Percentiles rank a stretch among this genome's conserved stretches.
phyloP scores from a whole-genome alignment of 345 rosid species.

The Hibiscus syriacus region DNA sequence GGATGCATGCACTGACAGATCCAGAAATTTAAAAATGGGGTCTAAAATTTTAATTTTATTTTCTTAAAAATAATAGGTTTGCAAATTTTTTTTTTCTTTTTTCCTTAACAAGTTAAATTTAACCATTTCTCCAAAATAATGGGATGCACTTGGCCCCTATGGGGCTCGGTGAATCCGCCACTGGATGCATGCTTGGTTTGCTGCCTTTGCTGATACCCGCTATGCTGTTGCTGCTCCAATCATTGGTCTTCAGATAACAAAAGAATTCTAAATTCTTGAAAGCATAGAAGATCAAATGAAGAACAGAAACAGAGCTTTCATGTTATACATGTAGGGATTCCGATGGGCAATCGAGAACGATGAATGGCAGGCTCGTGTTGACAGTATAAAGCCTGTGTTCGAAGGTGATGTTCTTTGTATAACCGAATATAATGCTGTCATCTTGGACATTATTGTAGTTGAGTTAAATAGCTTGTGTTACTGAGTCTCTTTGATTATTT shows the following conservation, averaged over 20 bases:
- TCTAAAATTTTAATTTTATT: no score
- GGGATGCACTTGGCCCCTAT: no score
- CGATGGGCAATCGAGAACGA: slow-evolving; percentile 82
- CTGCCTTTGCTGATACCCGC: slow-evolving; percentile 70
- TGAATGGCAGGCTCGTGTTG: slow-evolving; percentile 76
- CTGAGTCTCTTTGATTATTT: not conserved
- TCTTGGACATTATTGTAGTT: not conserved
- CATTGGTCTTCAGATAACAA: slow-evolving; percentile 73
- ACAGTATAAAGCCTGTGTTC: slow-evolving; percentile 67
- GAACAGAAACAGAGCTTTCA: not conserved
- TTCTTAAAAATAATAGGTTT: no score
- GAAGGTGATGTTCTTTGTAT: slow-evolving; percentile 44
- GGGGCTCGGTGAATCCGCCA: no score
- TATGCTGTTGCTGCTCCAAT: slow-evolving; percentile 66
- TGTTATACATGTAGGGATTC: slow-evolving; percentile 50
- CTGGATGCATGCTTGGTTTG: slow-evolving; percentile 99
- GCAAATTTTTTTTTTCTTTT: no score
- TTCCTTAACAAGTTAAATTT: no score
- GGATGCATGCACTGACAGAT: slow-evolving; percentile 48
- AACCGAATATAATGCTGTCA: not conserved
- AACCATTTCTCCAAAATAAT: no score
- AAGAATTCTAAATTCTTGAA: not conserved
- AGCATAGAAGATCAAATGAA: not conserved
- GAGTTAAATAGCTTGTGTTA: no score
- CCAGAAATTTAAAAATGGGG: no score